These are phyloP conservation scores for Didymella exigua DNA, from an alignment of 2,329 filamentous ascomycete genomes.

Conservation along the genomic window DNA sequence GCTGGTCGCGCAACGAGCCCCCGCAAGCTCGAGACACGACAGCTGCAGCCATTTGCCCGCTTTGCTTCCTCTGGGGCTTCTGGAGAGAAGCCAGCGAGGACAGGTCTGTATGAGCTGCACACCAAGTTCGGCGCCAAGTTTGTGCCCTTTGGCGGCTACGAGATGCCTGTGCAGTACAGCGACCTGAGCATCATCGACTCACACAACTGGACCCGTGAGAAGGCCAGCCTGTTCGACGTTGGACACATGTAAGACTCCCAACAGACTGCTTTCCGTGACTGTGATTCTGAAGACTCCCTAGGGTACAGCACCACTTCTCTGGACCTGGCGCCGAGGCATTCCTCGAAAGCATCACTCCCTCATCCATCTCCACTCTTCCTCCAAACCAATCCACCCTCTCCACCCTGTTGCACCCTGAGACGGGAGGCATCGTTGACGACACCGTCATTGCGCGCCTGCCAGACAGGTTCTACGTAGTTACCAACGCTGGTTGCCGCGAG, in stretches of 20 bases:
- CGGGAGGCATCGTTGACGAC: constrained; percentile 93
- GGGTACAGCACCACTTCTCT: constrained; percentile 80
- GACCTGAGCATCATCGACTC: constrained; percentile 79
- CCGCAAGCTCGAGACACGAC: constrained; percentile 29
- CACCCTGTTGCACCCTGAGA: constrained; percentile 73
- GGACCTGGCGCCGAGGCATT: constrained; percentile 82
- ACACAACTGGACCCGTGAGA: constrained; percentile 85
- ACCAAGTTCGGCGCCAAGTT: constrained; percentile 83
- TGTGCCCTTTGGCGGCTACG: constrained; percentile 92
- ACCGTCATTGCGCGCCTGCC: constrained; percentile 80
- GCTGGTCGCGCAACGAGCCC: constrained; percentile 29
- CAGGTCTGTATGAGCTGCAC: constrained; percentile 80
- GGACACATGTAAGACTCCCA: constrained; percentile 76
- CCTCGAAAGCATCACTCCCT: constrained; percentile 83
- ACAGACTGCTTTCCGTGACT: constrained; percentile 14
- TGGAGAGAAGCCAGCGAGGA: constrained; percentile 57
- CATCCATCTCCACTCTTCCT: constrained; percentile 67
- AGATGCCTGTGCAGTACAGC: constrained; percentile 90
- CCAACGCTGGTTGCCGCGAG: constrained; percentile 88
- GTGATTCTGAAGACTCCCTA: constrained; percentile 29
- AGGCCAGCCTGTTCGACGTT: constrained; percentile 93
- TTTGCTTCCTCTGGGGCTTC: constrained; percentile 38
- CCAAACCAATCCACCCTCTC: constrained; percentile 79
- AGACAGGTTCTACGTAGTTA: constrained; percentile 83
- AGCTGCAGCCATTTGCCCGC: constrained; percentile 27